Conservation (phyloP, 805 yeast species). For the Yarrowia divulgata region DNA sequence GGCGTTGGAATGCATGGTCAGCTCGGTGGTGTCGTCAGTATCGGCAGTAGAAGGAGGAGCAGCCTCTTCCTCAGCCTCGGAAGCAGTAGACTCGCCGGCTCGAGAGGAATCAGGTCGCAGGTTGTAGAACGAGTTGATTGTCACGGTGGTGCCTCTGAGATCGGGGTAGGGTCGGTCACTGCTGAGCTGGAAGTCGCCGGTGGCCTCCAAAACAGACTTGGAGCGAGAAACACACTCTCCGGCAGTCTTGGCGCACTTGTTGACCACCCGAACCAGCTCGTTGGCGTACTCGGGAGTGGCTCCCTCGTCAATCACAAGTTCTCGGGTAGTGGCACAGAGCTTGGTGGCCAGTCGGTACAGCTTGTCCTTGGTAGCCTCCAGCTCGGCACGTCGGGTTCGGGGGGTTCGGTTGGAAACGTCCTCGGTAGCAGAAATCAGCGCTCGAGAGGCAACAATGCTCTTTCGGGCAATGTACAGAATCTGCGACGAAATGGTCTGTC, state of each 20-base stretch:
- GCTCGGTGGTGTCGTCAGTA: slow-evolving; percentile 1
- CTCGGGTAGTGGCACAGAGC: slow-evolving; percentile 52
- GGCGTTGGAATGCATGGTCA: slow-evolving; percentile 27
- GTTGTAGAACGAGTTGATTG: slow-evolving; percentile 37
- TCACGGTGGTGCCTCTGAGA: slow-evolving; percentile 42
- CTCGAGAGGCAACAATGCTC: slow-evolving; percentile 53
- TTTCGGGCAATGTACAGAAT: slow-evolving; percentile 51
- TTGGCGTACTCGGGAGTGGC: slow-evolving; percentile 42
- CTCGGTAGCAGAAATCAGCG: slow-evolving; percentile 52
- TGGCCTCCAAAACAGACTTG: slow-evolving; percentile 44
- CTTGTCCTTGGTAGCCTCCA: slow-evolving; percentile 50
- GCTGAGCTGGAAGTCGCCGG: slow-evolving; percentile 49
- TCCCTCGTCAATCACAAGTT: slow-evolving; percentile 47
- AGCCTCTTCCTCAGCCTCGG: background rate
- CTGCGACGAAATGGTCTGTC: slow-evolving; percentile 48
- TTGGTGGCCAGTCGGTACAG: slow-evolving; percentile 49
- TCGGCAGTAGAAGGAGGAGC: background rate
- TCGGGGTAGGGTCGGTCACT: slow-evolving; percentile 47
- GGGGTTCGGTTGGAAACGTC: slow-evolving; percentile 47
- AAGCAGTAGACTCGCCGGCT: slow-evolving; percentile 10
- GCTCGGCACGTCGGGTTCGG: slow-evolving; percentile 44
- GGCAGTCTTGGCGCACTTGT: slow-evolving; percentile 50
- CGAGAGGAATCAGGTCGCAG: slow-evolving; percentile 2
- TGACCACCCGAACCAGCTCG: slow-evolving; percentile 47
- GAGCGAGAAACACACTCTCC: slow-evolving; percentile 50